Base-by-base conservation (phyloP, 768 basidiomycete species). In the Psilocybe tampanensis region DNA sequence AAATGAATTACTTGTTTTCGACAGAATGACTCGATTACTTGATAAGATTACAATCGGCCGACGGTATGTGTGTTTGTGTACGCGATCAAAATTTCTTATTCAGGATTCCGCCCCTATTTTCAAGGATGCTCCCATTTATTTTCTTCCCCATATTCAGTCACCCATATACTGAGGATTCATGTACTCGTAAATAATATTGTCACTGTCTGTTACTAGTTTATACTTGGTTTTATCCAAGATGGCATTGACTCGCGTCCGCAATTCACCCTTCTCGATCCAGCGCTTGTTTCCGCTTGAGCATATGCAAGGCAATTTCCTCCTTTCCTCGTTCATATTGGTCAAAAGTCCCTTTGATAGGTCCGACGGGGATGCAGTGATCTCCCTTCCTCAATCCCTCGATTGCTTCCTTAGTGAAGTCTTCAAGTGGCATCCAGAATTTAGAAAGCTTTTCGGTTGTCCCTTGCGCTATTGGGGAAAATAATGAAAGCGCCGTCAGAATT, bases 381-480 rank as follows among this genome's bases (percentile, higher is more conserved):
- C 73, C 73, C 15, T 64, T 62, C 33, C 60, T 54, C 17, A 75
- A 59, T n/a, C 66, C 70, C 23, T 66, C 66, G 54, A 73, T 59
- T 17, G 67, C 70, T 18, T 66, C 57, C 52, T 73, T 67, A 6
- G 75, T 81, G 60, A 77, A 85, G 53, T 77, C 72, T 41, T 75
- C 75, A 21, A 82, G 66, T 0, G 81, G 78, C 78, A 86, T 81
- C 83, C 81, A 86, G 47, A 76, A 66, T 51, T 81, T 82, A 19
- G 80, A 80, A 12, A 84, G 62, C 18, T 49, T 64, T 49, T 75
- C 72, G 0, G 79, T 78, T 0, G 74, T 84, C 45, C 82, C 84
- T 66, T 85, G 78, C 41, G 78, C 85, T 86, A 57, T 19, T 18
- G 41, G 24, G 11, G 41, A 29, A 51, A 18, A 44, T 59, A 29